Conservation (phyloP, 768 basidiomycete species). For the Lactarius trivialis region DNA sequence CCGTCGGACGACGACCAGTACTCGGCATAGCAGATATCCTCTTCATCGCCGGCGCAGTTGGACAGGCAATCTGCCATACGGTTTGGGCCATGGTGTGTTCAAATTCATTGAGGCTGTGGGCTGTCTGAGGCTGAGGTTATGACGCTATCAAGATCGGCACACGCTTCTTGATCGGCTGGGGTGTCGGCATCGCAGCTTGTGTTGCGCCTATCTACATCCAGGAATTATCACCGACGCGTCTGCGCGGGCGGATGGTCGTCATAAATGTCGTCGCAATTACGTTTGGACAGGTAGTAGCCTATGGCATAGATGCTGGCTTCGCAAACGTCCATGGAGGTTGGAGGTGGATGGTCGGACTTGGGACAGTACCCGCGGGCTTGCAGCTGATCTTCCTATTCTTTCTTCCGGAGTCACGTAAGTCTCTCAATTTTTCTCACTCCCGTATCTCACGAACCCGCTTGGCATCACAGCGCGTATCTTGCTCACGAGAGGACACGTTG, state of each 20-base stretch:
- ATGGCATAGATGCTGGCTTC: constrained; percentile 63
- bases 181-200: constrained; percentile 70
- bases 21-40: constrained; percentile 62
- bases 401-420: constrained; percentile 74
- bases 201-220: constrained; percentile 80
- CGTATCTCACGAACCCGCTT: not conserved
- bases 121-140: not conserved
- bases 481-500: constrained; percentile 47
- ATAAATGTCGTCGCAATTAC: constrained; percentile 82
- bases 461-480: constrained; percentile 51
- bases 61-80: constrained; percentile 61
- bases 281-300: constrained; percentile 72
- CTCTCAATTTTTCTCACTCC: not conserved
- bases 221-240: constrained; percentile 68
- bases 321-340: constrained; percentile 55
- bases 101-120: not conserved
- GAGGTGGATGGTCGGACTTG: constrained; percentile 82
- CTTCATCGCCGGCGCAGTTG: constrained; percentile 69
- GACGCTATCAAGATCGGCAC: constrained; percentile 49
- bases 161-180: constrained; percentile 67
- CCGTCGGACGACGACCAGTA: constrained; percentile 59
- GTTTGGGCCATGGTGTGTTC: constrained; percentile 60
- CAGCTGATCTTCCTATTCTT: constrained; percentile 56
- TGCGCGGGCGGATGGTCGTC: constrained; percentile 73
- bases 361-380: constrained; percentile 58